Evolutionary conservation across 768 basidiomycete species (phyloP), one percentile per base, ranked within the genome.

Genomic region (Sutorius australiensis): DNA sequence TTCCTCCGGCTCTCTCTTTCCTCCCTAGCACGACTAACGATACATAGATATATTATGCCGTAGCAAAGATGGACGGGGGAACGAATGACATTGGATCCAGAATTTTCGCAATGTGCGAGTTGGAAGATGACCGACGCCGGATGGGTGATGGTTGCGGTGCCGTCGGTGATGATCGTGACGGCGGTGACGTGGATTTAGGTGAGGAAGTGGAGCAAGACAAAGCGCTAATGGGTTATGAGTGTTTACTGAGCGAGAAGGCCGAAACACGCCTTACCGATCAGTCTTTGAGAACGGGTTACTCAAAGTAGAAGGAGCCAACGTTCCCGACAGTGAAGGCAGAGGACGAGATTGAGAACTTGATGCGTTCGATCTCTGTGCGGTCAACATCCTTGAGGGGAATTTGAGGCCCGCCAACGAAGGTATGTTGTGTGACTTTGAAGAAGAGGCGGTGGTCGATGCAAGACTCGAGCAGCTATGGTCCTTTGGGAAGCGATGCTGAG

Each of bases 401-500:
- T 56, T 65, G 53, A 51, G 50, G 12, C 30, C 11, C 13, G 49
- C 16, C 17, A 27, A 34, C 11, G 57, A 46, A 19, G 57, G 33
- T 11, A 28, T 24, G 21, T 4, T 59, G 6, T 19, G 55, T 32
- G 49, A 45, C 19, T 51, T 62, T n/a, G 60, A 52, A 49, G 55
- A 39, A 8, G 69, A 53, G 13, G 52, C 12, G 2, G 46, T 2
- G 12, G 51, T 37, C 36, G 67, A 48, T 3, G 52, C 0, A 46
- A 60, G 53, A 30, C 65, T 62, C 24, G 67, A 27, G 61, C 90
- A 91, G 48, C 53, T 74, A 56, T 94, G 91, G 58, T 88, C 84
- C 38, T 74, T 73, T 9, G 89, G 85, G 68, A 90, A 90, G 40
- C 92, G 87, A 64, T 94, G 91, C 27, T 80, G 71, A 0, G 87